These are phyloP conservation scores for Suillus occidentalis DNA, from an alignment of 768 basidiomycete species.

Conservation along the genomic window DNA sequence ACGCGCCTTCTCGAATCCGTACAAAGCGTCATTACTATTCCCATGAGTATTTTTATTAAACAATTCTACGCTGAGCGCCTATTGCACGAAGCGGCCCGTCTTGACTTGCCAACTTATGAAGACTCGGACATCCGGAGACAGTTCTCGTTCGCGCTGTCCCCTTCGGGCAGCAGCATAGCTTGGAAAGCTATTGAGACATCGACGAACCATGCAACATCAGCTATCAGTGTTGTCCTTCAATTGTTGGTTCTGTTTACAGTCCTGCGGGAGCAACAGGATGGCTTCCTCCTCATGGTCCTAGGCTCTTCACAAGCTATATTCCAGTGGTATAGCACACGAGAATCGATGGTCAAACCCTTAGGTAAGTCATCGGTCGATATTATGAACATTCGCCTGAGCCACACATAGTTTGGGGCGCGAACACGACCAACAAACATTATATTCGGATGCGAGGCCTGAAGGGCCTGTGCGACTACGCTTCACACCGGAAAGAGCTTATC, in stretches of 20 bases:
- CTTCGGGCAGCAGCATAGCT: slow-evolving; percentile 37
- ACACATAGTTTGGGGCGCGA: slow-evolving; percentile 64
- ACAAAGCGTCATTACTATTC: no score
- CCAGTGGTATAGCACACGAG: slow-evolving; percentile 34
- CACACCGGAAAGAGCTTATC: slow-evolving; percentile 72
- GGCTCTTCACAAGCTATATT: slow-evolving; percentile 28
- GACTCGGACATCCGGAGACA: no score
- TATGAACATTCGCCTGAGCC: background rate
- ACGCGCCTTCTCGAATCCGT: no score
- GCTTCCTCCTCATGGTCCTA: no score
- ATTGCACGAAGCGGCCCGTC: no score
- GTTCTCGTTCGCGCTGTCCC: no score
- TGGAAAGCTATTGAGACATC: slow-evolving; percentile 56
- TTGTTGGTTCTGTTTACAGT: slow-evolving; percentile 50
- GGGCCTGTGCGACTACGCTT: slow-evolving; percentile 3
- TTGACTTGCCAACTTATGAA: no score
- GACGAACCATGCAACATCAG: slow-evolving; percentile 41
- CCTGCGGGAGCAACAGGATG: no score
- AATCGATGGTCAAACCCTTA: slow-evolving; percentile 22
- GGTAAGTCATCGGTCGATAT: slow-evolving; percentile 24
- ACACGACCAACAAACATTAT: slow-evolving; percentile 62
- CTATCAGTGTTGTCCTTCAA: slow-evolving; percentile 57
- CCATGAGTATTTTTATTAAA: no score
- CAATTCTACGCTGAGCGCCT: no score
- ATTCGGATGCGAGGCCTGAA: slow-evolving; percentile 60